These are phyloP conservation scores for Cutaneotrichosporon cavernicola DNA, from an alignment of 1,284 basidiomycete genomes.

Conservation along the genomic window DNA sequence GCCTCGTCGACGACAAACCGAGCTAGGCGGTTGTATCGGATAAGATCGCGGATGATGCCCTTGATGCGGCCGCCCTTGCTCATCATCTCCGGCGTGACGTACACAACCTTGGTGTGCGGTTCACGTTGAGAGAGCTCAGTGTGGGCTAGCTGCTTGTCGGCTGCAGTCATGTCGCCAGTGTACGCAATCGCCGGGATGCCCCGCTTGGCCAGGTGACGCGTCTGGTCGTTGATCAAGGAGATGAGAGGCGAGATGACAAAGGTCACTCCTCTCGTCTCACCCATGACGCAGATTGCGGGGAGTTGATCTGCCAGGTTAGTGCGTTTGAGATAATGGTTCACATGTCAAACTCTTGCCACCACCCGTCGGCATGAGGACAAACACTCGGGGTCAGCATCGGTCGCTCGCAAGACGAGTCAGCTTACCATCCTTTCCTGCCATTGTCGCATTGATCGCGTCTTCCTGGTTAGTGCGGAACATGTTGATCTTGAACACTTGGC, in stretches of 20 bases:
- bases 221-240: slow-evolving; percentile 89
- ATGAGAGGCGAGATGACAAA: slow-evolving; percentile 88
- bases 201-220: slow-evolving; percentile 65
- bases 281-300: slow-evolving; percentile 75
- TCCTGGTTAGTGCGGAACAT: slow-evolving; percentile 81
- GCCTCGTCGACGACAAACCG: slow-evolving; percentile 96
- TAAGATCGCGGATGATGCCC: slow-evolving; percentile 61
- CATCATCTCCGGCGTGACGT: slow-evolving; percentile 92
- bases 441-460: slow-evolving; percentile 74
- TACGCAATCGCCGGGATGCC: slow-evolving; percentile 71
- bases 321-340: slow-evolving; percentile 31
- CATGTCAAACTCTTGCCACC: slow-evolving; percentile 88
- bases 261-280: slow-evolving; percentile 75
- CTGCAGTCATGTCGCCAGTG: slow-evolving; percentile 61
- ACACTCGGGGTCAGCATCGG: slow-evolving; percentile 57
- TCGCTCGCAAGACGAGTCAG: background rate
- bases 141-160: slow-evolving; percentile 54
- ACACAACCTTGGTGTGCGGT: slow-evolving; percentile 64
- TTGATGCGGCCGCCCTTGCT: slow-evolving; percentile 63
- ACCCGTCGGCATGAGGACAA: slow-evolving; percentile 95
- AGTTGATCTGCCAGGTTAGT: slow-evolving; percentile 59
- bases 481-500: slow-evolving; percentile 65
- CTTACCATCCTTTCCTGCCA: slow-evolving; percentile 68
- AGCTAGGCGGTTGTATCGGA: slow-evolving; percentile 64
- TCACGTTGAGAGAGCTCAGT: slow-evolving; percentile 55